These are phyloP conservation scores for Leucocoprinus birnbaumii DNA, from an alignment of 768 basidiomycete genomes.

Conservation along the genomic window DNA sequence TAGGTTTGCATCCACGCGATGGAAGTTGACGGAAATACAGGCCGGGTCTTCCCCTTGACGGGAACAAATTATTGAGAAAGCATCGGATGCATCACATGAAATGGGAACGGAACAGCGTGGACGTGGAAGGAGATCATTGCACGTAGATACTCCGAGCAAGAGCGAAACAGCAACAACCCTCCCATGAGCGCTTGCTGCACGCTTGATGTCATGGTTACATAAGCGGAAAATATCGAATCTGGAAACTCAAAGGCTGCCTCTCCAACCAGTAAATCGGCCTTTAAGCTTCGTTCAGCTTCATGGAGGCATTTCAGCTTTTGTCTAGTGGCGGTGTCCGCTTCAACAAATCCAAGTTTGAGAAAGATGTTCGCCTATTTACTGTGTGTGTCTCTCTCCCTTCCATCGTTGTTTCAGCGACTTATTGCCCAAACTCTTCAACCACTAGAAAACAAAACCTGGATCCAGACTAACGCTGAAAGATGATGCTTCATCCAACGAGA, in stretches of 20 bases:
- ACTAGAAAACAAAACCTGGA: conserved; percentile 7
- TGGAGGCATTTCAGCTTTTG: conserved; percentile 89
- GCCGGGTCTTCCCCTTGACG: not conserved
- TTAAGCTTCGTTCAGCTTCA: conserved; percentile 25
- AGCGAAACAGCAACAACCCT: too few species aligned
- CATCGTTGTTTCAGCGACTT: not conserved
- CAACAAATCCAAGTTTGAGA: conserved; percentile 70
- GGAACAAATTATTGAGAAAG: not conserved
- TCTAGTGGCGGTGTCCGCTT: conserved; percentile 85
- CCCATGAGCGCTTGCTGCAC: too few species aligned
- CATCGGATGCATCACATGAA: too few species aligned
- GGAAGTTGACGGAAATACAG: not conserved
- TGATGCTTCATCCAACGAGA: conserved; percentile 33
- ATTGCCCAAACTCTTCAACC: not conserved
- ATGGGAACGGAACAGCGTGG: too few species aligned
- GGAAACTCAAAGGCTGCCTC: not conserved
- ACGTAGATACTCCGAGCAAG: not conserved
- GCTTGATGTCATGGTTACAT: not conserved
- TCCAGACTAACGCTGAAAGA: conserved; percentile 5
- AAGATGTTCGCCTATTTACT: conserved; percentile 70
- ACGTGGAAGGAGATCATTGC: too few species aligned
- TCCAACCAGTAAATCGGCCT: not conserved
- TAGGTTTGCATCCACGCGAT: too few species aligned
- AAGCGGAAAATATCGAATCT: not conserved
- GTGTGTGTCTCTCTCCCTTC: conserved; percentile 32